phyloP scores from a whole-genome alignment of 208 protist species.

The Crithidia mellificae region DNA sequence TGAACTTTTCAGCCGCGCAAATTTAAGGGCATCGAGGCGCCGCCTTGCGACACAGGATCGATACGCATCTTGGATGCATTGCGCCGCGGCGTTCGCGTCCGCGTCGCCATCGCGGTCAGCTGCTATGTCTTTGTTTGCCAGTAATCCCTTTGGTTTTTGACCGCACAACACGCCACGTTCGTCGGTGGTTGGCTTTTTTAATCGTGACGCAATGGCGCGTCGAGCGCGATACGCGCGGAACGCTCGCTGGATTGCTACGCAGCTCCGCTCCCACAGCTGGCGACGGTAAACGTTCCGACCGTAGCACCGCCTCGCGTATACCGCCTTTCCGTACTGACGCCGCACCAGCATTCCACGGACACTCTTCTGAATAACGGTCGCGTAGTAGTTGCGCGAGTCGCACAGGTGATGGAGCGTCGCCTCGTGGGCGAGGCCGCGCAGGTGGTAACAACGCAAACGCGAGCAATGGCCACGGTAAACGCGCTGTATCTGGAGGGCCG shows the following conservation, averaged over 20 bases:
- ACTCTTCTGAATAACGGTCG: constrained; percentile 74
- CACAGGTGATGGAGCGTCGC: constrained; percentile 68
- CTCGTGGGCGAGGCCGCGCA: constrained; percentile 37
- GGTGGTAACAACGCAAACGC: constrained; percentile 41
- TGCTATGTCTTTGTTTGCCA: neutral
- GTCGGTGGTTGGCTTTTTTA: neutral
- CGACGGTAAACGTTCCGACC: constrained; percentile 72
- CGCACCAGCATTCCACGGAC: constrained; percentile 73
- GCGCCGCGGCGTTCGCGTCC: constrained; percentile 7
- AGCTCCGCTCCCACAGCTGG: constrained; percentile 41
- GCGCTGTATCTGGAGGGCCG: constrained; percentile 69
- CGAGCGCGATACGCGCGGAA: constrained; percentile 51
- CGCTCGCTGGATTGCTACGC: constrained; percentile 59
- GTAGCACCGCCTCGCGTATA: constrained; percentile 58
- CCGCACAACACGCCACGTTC: neutral
- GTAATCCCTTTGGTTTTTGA: neutral
- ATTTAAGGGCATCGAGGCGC: constrained; percentile 26
- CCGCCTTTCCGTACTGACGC: constrained; percentile 43
- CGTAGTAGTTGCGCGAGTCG: constrained; percentile 67
- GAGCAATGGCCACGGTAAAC: constrained; percentile 68
- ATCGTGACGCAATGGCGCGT: neutral
- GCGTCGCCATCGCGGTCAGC: neutral
- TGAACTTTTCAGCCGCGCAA: constrained; percentile 5
- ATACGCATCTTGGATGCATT: constrained; percentile 30
- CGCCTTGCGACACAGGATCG: constrained; percentile 24